Base-by-base conservation (phyloP, 352 stramenopile genomes). In the Globisporangium heterothallicum region DNA sequence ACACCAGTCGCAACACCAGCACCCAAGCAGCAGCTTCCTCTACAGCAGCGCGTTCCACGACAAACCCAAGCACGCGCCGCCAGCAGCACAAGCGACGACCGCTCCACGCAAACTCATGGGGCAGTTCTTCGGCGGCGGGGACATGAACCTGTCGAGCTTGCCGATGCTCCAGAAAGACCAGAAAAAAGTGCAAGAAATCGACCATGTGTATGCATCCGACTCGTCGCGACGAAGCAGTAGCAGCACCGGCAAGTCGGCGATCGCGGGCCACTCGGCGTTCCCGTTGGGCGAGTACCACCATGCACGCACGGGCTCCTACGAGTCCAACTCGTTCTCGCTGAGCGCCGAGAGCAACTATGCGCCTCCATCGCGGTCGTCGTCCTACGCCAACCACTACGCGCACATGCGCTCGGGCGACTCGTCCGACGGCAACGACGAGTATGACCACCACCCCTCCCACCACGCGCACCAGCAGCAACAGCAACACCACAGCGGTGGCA, bases 81-180 rank as follows among this genome's bases (percentile, higher is more conserved):
- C 53, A n/a, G n/a, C n/a, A n/a, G n/a, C n/a, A n/a, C n/a, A n/a
- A 13, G 42, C 62, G 18, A n/a, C 56, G 12, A 25, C 30, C 8
- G 22, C 24, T 5, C 56, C 59, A n/a, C 69, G 56, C 49, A 82
- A 82, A 49, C 46, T 71, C 36, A 65, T 77, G 58, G 56, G 64
- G 9, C 53, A 59, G 34, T 75, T 73, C 53, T 72, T 77, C 41
- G 52, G 66, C 26, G 32, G 49, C 4, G 59, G 56, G 21, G 66
- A 66, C 21, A 36, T 68, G 42, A 26, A 61, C 18, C 35, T 65
- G 6, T 27, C 43, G 18, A 78, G 51, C 49, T 48, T 78, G 41
- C 59, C 69, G 10, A 59, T 70, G 49, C 50, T 78, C 24, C 50
- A 63, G 25, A 83, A 79, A 49, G 70, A 79, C 16, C 41, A 54